phyloP scores from a whole-genome alignment of 768 basidiomycete species.

The Suillus subalutaceus region DNA sequence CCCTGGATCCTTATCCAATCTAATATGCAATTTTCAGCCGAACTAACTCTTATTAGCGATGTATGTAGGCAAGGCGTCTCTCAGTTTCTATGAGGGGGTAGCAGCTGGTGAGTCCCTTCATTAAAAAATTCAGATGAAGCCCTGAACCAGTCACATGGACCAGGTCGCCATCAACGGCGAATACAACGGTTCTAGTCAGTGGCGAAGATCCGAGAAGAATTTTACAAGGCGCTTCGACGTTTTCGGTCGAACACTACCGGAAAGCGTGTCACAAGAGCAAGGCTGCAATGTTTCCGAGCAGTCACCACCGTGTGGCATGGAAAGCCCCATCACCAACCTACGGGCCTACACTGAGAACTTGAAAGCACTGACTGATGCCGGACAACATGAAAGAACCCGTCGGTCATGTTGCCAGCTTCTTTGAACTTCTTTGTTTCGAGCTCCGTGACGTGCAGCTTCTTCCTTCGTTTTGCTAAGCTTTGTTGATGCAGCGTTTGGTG shows the following conservation, averaged over 20 bases:
- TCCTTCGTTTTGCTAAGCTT: not conserved
- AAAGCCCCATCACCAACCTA: not conserved
- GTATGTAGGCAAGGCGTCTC: not conserved
- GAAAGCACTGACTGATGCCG: not conserved
- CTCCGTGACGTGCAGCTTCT: not conserved
- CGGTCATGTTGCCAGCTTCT: not conserved
- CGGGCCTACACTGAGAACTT: not conserved
- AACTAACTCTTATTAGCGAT: not conserved
- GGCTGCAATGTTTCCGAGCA: not conserved
- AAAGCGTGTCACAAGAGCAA: not conserved
- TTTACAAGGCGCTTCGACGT: not conserved
- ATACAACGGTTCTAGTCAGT: not conserved
- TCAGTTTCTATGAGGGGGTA: not conserved
- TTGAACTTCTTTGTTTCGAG: not conserved
- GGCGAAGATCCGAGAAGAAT: not conserved
- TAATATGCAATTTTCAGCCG: not conserved
- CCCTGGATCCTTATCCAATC: not conserved
- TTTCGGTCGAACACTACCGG: not conserved
- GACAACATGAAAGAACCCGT: not conserved
- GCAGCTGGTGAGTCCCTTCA: not conserved
- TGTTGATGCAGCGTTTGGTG: not conserved
- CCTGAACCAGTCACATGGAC: slow-evolving; percentile 1
- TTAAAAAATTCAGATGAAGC: not conserved
- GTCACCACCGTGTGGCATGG: not conserved
- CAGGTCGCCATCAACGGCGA: not conserved